A percentile compares a stretch with the other conserved stretches of the same genome.
These are phyloP conservation scores for Alternaria sp. DNA, from an alignment of 2,329 filamentous ascomycete genomes.

Conservation along the genomic window DNA sequence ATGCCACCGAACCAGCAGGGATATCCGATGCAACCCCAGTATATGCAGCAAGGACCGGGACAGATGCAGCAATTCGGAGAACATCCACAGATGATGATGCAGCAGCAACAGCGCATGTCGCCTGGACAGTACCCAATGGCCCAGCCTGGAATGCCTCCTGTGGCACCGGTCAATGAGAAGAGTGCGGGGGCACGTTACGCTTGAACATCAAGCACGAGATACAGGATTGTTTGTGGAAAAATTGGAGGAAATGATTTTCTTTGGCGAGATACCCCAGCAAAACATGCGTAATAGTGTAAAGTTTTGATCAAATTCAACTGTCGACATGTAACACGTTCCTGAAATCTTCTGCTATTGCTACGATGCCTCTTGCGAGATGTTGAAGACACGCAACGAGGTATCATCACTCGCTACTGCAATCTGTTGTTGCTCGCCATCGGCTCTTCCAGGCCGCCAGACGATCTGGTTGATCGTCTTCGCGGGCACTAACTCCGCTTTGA, in stretches of 20 bases:
- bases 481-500: slow-evolving; percentile 29
- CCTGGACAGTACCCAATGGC: slow-evolving; percentile 9
- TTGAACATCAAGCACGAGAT: slow-evolving; percentile 3
- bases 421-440: slow-evolving; percentile 27
- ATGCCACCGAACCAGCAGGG: slow-evolving; percentile 22
- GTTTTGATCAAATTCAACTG: neutral
- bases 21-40: slow-evolving; percentile 20
- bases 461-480: slow-evolving; percentile 46
- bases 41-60: slow-evolving; percentile 16
- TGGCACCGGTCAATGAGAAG: slow-evolving; percentile 30
- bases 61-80: slow-evolving; percentile 12
- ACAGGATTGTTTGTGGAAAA: neutral
- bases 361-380: slow-evolving; percentile 14
- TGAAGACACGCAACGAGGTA: slow-evolving; percentile 50
- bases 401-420: slow-evolving; percentile 56
- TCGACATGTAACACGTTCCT: neutral
- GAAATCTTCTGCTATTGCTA: neutral
- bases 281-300: slow-evolving; percentile 4
- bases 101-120: slow-evolving; percentile 12
- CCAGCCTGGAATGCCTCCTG: neutral
- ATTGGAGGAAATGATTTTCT: neutral
- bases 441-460: slow-evolving; percentile 40
- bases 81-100: slow-evolving; percentile 8
- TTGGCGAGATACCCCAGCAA: slow-evolving; percentile 14
- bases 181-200: slow-evolving; percentile 25